Percentiles rank a stretch among this genome's conserved stretches.
These are phyloP conservation scores for Sambucus nigra DNA, from an alignment of 129 eudicot genomes.

Conservation along the genomic window DNA sequence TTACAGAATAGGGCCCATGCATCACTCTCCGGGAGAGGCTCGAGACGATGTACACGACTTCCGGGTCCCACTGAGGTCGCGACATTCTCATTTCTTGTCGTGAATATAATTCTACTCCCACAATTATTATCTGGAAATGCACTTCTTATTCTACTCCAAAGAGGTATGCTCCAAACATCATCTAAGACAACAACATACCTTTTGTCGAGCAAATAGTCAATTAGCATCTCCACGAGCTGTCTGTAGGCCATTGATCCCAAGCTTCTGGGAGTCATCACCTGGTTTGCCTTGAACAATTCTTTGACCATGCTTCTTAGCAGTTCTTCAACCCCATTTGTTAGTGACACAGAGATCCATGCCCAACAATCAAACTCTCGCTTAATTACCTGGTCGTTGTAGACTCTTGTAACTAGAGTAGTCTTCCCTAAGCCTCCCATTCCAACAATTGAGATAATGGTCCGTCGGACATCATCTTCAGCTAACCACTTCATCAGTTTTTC, in stretches of 20 bases:
- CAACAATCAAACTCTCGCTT: conserved; percentile 41
- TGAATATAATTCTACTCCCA: conserved; percentile 55
- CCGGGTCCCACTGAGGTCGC: conserved; percentile 47
- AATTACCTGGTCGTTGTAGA: conserved; percentile 28
- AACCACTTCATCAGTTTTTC: conserved; percentile 27
- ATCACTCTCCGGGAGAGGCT: conserved; percentile 41
- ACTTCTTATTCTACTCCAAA: conserved; percentile 46
- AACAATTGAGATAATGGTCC: conserved; percentile 46
- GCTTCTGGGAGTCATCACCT: conserved; percentile 21
- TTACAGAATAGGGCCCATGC: conserved; percentile 57
- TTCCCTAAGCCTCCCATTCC: conserved; percentile 82
- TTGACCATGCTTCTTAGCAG: conserved; percentile 40
- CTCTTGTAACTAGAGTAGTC: conserved; percentile 45
- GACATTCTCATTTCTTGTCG: conserved; percentile 48
- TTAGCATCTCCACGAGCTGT: conserved; percentile 39
- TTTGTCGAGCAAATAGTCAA: conserved; percentile 29
- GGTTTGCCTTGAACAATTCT: conserved; percentile 30
- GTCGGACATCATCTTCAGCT: conserved; percentile 24
- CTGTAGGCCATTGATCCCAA: conserved; percentile 40
- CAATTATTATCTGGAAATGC: conserved; percentile 43
- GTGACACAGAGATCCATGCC: conserved; percentile 63
- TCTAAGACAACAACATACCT: conserved; percentile 55
- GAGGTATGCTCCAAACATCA: conserved; percentile 46
- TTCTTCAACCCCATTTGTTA: conserved; percentile 28
- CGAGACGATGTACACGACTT: conserved; percentile 34